Evolutionary conservation across 2,329 filamentous ascomycete genomes (phyloP).

Genomic region (Botrytis tulipae): DNA sequence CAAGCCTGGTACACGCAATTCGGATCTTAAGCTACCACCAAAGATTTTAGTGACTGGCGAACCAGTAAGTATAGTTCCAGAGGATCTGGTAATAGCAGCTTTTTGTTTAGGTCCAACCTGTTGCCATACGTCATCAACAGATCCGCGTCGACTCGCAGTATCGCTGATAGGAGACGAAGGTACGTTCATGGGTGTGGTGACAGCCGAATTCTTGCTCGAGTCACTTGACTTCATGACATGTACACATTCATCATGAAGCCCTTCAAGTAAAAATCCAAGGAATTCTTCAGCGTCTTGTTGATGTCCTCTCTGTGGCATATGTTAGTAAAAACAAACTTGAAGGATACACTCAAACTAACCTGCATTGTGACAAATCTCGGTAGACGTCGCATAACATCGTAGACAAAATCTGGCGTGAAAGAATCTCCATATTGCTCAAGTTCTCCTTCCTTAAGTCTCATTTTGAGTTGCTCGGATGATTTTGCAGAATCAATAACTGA

Average conservation of each 20-base stretch:
- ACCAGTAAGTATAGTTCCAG: slow-evolving; percentile 69
- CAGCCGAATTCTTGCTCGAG: slow-evolving; percentile 42
- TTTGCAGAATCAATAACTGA: slow-evolving; percentile 77
- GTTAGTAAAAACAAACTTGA: slow-evolving; percentile 24
- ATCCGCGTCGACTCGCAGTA: slow-evolving; percentile 35
- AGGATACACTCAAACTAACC: slow-evolving; percentile 51
- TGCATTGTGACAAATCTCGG: slow-evolving; percentile 91
- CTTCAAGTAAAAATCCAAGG: slow-evolving; percentile 86
- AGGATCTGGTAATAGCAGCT: slow-evolving; percentile 79
- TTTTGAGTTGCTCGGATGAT: slow-evolving; percentile 69
- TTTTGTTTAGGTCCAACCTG: slow-evolving; percentile 94
- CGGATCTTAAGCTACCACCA: slow-evolving; percentile 84
- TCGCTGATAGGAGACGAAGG: slow-evolving; percentile 47
- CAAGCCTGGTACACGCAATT: slow-evolving; percentile 79
- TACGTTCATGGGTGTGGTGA: slow-evolving; percentile 44
- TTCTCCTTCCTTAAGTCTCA: slow-evolving; percentile 75
- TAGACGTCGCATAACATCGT: slow-evolving; percentile 83
- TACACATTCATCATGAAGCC: slow-evolving; percentile 88
- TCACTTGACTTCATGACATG: slow-evolving; percentile 58
- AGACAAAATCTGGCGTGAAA: slow-evolving; percentile 92
- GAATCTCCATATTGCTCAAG: slow-evolving; percentile 87
- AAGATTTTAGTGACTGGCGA: slow-evolving; percentile 95
- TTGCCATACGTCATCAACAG: slow-evolving; percentile 71
- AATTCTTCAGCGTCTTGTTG: slow-evolving; percentile 99
- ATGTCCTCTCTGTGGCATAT: slow-evolving; percentile 68